Evolutionary conservation across 768 basidiomycete genomes (phyloP), one percentile per base, ranked within the genome.

Genomic region (Auricularia cornea): DNA sequence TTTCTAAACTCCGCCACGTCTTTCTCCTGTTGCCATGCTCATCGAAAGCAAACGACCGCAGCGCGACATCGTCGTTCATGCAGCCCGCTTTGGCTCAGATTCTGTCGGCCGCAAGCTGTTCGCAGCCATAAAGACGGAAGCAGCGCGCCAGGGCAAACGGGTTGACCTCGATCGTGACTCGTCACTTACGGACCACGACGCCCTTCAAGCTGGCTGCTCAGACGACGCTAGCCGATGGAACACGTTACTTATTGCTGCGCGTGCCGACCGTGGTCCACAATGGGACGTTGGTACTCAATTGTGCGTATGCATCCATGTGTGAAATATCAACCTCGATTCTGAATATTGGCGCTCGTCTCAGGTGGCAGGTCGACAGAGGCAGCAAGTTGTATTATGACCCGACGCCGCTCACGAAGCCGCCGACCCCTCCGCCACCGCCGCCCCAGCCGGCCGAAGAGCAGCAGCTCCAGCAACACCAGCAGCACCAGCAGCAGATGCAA

Each of bases 211-310:
- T 28, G 54, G 54, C 54, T 57, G 54, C 54, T 16, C 54, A 16
- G 90, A 92, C 72, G 85, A 84, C 69, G 89, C 91, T 11, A 90
- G 89, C 11, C 88, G 91, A 67, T 92, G 91, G 91, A 93, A 93
- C 68, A 92, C 90, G 0, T 68, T 91, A 61, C 78, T 93, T 56
- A 81, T 84, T 64, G 87, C 86, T 30, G 91, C 91, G 3, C 83
- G 91, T 40, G 91, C 90, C 8, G 85, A 88, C 64, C 79, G 91
- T 64, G 91, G 91, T 0, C 91, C 91, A 3, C 90, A 92, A 69
- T 93, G 90, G 90, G 91, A 93, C 71, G 79, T 92, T 41, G 89
- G 89, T 20, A 91, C 91, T 16, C 90, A 93, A 72, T 86, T 89
- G 91, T 92, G 68, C 68, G 88, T 80, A 38, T 38, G 8, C 35